A percentile compares a stretch with the other conserved stretches of the same genome.
phyloP scores from a whole-genome alignment of 345 rosid species.

The Mangifera indica region DNA sequence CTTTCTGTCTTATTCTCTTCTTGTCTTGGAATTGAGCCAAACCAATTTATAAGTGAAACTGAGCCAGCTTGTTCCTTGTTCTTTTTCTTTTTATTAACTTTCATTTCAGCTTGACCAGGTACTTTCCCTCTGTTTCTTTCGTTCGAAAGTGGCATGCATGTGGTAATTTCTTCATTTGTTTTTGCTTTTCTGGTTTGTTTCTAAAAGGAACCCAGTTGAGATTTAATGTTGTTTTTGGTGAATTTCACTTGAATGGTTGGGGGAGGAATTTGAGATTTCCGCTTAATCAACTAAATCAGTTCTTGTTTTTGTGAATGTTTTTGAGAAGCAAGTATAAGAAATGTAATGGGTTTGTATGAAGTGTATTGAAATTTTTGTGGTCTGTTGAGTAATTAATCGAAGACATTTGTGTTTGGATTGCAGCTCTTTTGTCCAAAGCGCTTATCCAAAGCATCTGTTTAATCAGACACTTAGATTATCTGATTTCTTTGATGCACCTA shows the following conservation, averaged over 20 bases:
- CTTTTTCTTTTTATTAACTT: neutral
- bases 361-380: neutral
- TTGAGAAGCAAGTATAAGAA: neutral
- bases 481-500: neutral
- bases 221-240: neutral
- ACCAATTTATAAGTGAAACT: neutral
- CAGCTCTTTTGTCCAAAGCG: conserved; percentile 1
- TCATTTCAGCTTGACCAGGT: neutral
- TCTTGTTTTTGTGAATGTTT: neutral
- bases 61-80: neutral
- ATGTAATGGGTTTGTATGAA: conserved; percentile 7
- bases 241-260: neutral
- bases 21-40: neutral
- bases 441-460: no score
- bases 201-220: neutral
- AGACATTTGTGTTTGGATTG: neutral
- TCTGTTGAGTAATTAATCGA: neutral
- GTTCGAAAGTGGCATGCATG: neutral
- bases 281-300: neutral
- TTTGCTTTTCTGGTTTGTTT: neutral
- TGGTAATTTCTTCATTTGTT: neutral
- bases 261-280: neutral
- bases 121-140: neutral
- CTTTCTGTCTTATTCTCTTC: neutral
- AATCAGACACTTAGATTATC: neutral